phyloP scores from a whole-genome alignment of 2,329 filamentous ascomycete genomes.

The Corynespora cassiicola region DNA sequence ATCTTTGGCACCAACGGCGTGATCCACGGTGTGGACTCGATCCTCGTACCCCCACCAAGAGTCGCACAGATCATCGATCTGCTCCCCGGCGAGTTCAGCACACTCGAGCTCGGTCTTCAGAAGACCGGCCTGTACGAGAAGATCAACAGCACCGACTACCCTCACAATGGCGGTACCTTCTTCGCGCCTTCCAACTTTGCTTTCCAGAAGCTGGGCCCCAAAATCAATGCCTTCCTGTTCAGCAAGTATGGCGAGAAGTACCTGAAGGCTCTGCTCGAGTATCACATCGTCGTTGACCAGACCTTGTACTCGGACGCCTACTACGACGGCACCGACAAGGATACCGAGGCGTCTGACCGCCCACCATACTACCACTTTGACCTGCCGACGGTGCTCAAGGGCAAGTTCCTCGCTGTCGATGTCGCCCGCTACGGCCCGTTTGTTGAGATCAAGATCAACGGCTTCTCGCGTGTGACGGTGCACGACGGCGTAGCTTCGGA shows the following conservation, averaged over 20 bases:
- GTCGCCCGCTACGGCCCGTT: constrained; percentile 72
- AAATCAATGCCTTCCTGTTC: constrained; percentile 85
- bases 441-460: constrained; percentile 77
- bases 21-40: constrained; percentile 76
- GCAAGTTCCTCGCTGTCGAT: constrained; percentile 73
- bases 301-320: constrained; percentile 86
- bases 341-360: constrained; percentile 21
- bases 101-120: constrained; percentile 74
- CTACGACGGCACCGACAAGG: constrained; percentile 60
- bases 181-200: constrained; percentile 84
- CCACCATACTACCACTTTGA: constrained; percentile 68
- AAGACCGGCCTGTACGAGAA: constrained; percentile 75
- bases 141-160: constrained; percentile 57
- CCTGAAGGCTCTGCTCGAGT: constrained; percentile 77
- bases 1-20: constrained; percentile 80
- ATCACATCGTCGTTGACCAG: constrained; percentile 75
- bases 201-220: constrained; percentile 76
- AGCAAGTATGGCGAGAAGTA: constrained; percentile 75
- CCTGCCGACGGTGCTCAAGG: constrained; percentile 74
- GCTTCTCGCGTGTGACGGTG: constrained; percentile 68
- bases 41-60: constrained; percentile 78
- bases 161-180: constrained; percentile 71
- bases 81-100: constrained; percentile 76
- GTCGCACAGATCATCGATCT: constrained; percentile 69
- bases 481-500: constrained; percentile 77